Evolutionary conservation across 1,139 yeast species (phyloP), one percentile per base, ranked within the genome.

Genomic region (Protomyces arabidopsidicola): DNA sequence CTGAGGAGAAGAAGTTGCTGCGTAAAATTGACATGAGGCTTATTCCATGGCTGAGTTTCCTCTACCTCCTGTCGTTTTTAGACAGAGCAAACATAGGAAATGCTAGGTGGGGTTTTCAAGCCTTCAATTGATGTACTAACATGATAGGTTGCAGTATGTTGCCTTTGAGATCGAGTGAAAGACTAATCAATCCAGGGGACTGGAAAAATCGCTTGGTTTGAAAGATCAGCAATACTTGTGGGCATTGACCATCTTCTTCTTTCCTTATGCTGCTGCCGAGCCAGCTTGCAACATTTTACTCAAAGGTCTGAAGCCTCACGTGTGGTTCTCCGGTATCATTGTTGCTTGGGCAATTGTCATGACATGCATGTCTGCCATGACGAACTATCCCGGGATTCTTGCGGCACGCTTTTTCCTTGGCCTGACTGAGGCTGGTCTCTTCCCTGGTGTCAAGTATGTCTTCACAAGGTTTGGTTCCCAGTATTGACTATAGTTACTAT

Each of bases 351-450:
- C 71, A n/a, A 81, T 78, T 27, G 78, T 84, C 56, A 81, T 86
- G 51, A 81, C 85, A 66, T 51, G 59, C 45, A 53, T 54, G 79
- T 90, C 89, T 0, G 84, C 82, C 71, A 85, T 81, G 59, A 77
- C 77, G 59, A 84, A 76, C 69, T 86, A 81, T 70, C 84, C 85
- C 42, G 84, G 82, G 18, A 77, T 86, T 42, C 79, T 83, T 39
- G 83, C 82, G 3, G 83, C 88, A 65, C 80, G 96, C 68, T 84
- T 88, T 65, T 80, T 90, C 66, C 82, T 88, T 34, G 97, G 97
- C 56, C 71, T 86, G 66, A 88, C 86, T 66, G 90, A 90, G 59
- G 96, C 96, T 14, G 96, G 97, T 51, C 85, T 90, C 2, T 89
- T 96, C 96, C 97, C 97, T 0, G 97, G 96, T 14, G 79, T 36